Percentiles rank a stretch among this genome's conserved stretches.
phyloP scores from a whole-genome alignment of 805 yeast species.

The Candida fluviatilis region DNA sequence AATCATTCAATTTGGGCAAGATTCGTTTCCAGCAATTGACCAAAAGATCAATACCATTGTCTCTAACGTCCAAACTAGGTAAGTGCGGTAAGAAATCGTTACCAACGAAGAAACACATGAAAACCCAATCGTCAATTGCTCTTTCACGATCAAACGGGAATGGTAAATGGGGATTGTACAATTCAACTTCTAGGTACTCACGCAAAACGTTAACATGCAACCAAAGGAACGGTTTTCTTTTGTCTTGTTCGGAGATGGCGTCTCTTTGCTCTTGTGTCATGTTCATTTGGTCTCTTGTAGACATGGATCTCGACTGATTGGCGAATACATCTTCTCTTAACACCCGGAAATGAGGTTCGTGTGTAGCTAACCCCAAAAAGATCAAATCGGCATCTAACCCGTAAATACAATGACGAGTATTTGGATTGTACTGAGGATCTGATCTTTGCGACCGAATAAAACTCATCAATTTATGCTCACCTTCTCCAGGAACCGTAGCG shows the following conservation, averaged over 20 bases:
- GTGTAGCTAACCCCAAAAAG: slow-evolving; percentile 93
- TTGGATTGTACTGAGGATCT: slow-evolving; percentile 84
- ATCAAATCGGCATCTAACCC: slow-evolving; percentile 98
- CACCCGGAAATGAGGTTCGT: slow-evolving; percentile 93
- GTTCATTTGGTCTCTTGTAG: slow-evolving; percentile 45
- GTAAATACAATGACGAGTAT: slow-evolving; percentile 92
- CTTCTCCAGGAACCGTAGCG: slow-evolving; percentile 98
- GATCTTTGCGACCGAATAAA: slow-evolving; percentile 87
- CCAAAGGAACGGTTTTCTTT: slow-evolving; percentile 88
- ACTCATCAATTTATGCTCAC: slow-evolving; percentile 97
- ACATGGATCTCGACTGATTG: slow-evolving; percentile 50
- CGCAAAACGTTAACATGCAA: slow-evolving; percentile 81
- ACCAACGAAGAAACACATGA: slow-evolving; percentile 97
- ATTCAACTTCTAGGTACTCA: slow-evolving; percentile 83
- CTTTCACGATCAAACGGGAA: slow-evolving; percentile 85
- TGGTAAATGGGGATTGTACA: slow-evolving; percentile 63
- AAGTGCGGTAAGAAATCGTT: slow-evolving; percentile 97
- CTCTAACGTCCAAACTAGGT: slow-evolving; percentile 92
- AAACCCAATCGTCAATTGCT: slow-evolving; percentile 98
- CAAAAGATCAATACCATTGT: slow-evolving; percentile 82
- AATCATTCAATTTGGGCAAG: slow-evolving; percentile 64
- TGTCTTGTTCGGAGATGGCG: slow-evolving; percentile 37
- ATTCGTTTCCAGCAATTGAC: slow-evolving; percentile 79
- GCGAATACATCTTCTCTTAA: slow-evolving; percentile 96
- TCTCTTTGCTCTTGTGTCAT: slow-evolving; percentile 59